Evolutionary conservation across 441 rosid genomes (phyloP).

Genomic region (Manihot esculenta): DNA sequence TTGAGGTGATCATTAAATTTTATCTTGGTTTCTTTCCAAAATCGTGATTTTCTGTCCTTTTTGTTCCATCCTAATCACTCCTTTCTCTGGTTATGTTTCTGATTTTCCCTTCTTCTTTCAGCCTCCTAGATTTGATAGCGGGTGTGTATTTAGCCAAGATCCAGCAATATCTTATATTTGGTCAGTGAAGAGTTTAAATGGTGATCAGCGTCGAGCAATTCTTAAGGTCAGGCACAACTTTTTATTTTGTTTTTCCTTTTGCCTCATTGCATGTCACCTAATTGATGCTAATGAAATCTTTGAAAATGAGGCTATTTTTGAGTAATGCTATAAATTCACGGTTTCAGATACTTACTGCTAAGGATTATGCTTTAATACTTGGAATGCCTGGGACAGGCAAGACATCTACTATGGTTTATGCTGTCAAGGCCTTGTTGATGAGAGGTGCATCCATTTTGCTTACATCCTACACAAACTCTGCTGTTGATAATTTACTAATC

Average conservation of each 20-base stretch:
- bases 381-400: constrained; percentile 99
- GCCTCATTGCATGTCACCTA: neutral
- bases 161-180: constrained; percentile 94
- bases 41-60: constrained; percentile 25
- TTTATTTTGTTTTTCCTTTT: constrained; percentile 1
- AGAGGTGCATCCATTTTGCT: constrained; percentile 95
- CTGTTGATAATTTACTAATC: constrained; percentile 94
- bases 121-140: constrained; percentile 97
- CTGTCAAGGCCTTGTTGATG: constrained; percentile 91
- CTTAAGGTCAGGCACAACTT: constrained; percentile 60
- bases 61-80: constrained; percentile 12
- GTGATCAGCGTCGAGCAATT: constrained; percentile 97
- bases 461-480: constrained; percentile 98
- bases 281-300: constrained; percentile 7
- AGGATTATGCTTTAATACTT: constrained; percentile 88
- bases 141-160: constrained; percentile 91
- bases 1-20: constrained; percentile 58
- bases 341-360: constrained; percentile 92
- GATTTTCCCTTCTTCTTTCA: constrained; percentile 27
- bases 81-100: constrained; percentile 11
- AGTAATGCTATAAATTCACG: constrained; percentile 20
- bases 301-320: constrained; percentile 6
- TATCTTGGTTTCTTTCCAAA: constrained; percentile 4
- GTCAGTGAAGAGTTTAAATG: constrained; percentile 85
- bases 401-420: constrained; percentile 96